Evolutionary conservation across 2,329 filamentous ascomycete genomes (phyloP), one percentile per base, ranked within the genome.

Genomic region (Fusarium nematophilum): DNA sequence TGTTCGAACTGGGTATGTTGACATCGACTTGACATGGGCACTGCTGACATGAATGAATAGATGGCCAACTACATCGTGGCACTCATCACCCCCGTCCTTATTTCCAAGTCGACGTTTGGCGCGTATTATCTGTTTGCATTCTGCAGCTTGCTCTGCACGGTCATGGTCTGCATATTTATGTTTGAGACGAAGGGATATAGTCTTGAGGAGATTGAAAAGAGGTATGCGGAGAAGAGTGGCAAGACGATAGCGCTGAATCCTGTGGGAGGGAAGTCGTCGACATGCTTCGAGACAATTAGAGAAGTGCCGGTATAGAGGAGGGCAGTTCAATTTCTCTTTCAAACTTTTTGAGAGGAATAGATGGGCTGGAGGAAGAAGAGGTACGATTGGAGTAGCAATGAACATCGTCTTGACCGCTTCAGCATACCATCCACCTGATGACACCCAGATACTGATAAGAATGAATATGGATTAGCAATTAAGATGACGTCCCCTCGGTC

Each of bases 1-100:
- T 80, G 82, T 3, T 76, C 78, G 13, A 84, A 85, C 40, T 86
- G 83, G 77, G 75, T 78, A 38, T 54, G 72, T 65, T 3, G 23
- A 17, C 1, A 14, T 14, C 11, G 15, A 6, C 21, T 6, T 4
- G 21, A 21, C 21, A 15, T 6, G 6, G 14, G 57, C 18, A 55
- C 9, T 10, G 9, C 15, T 57, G 9, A 58, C 11, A 4, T 9
- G 5, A 1, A 0, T 2, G 1, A 27, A 5, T 10, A 77, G 77
- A 48, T 77, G 17, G 72, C 76, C 13, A 82, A 82, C 31, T 82
- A 78, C 27, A 49, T 81, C 2, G 76, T 82, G 1, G 79, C 80
- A 0, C 72, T 82, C 4, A 73, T 78, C 1, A 81, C 79, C 0
- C 78, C 79, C 0, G 70, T 77, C 1, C 61, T 81, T 2, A 63